phyloP scores from a whole-genome alignment of 129 eudicot genomes.

The Ambrosia trifida region DNA sequence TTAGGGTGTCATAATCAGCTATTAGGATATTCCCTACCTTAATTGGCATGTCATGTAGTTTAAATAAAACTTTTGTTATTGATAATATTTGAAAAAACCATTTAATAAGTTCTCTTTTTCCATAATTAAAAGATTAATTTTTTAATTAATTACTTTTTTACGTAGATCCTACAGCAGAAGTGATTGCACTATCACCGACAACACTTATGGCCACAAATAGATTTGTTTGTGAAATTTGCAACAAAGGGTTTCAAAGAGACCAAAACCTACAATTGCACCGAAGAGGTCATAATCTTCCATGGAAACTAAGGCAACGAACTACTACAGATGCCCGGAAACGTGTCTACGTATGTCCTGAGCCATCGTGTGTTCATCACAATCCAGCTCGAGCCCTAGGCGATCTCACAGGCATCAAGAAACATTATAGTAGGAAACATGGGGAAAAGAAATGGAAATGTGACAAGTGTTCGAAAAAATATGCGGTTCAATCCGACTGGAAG shows the following conservation, averaged over 20 bases:
- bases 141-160: neutral
- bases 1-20: neutral
- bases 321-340: conserved; percentile 57
- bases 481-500: conserved; percentile 88
- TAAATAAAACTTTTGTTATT: neutral
- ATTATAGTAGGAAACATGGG: conserved; percentile 79
- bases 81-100: neutral
- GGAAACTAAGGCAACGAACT: conserved; percentile 73
- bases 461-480: conserved; percentile 74
- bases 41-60: neutral
- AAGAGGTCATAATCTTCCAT: conserved; percentile 84
- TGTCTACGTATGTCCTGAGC: conserved; percentile 78
- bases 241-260: conserved; percentile 85
- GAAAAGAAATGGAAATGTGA: conserved; percentile 94
- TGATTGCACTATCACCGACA: conserved; percentile 75
- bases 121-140: too few species aligned
- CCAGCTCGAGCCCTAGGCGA: conserved; percentile 77
- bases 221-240: conserved; percentile 82
- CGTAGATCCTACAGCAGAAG: conserved; percentile 80
- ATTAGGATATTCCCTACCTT: neutral
- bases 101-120: too few species aligned
- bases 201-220: conserved; percentile 84
- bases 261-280: conserved; percentile 80
- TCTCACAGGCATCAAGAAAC: conserved; percentile 82
- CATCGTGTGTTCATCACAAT: conserved; percentile 71